These are phyloP conservation scores for Pythium brachiatum DNA, from an alignment of 352 stramenopile genomes.

Conservation along the genomic window DNA sequence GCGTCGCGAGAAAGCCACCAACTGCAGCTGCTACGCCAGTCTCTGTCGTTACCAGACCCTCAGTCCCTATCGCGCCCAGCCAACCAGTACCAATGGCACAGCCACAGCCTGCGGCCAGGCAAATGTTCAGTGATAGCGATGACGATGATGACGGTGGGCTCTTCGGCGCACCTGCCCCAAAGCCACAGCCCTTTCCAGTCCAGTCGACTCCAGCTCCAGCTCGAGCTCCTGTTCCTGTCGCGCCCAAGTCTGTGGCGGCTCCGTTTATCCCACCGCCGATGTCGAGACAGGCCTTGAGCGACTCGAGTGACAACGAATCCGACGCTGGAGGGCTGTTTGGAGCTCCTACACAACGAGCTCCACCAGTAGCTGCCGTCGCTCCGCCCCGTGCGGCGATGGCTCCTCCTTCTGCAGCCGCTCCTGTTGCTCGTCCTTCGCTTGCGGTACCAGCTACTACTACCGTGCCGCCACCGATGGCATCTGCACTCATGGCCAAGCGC, in stretches of 20 bases:
- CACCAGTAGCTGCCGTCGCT: constrained; percentile 6
- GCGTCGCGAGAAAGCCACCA: constrained; percentile 13
- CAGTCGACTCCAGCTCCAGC: constrained; percentile 2
- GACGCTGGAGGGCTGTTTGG: constrained; percentile 63
- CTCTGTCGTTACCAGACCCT: background rate
- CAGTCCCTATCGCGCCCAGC: background rate
- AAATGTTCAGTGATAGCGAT: constrained; percentile 24
- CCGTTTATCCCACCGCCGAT: constrained; percentile 11
- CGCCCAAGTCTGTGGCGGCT: background rate
- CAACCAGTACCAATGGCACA: constrained; percentile 3
- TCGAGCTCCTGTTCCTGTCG: too few relatives aligned
- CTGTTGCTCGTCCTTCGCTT: constrained; percentile 5
- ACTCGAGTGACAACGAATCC: constrained; percentile 61
- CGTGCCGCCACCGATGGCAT: constrained; percentile 27
- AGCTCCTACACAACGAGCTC: constrained; percentile 20
- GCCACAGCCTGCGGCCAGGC: constrained; percentile 8
- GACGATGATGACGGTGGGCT: constrained; percentile 39
- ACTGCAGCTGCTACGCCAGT: background rate
- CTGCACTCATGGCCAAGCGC: constrained; percentile 35
- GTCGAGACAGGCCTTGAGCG: constrained; percentile 30
- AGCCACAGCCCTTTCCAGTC: constrained; percentile 23
- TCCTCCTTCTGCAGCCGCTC: constrained; percentile 10
- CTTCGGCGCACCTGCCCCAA: constrained; percentile 29
- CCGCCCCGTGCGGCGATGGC: background rate
- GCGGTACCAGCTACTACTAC: constrained; percentile 14